Base-by-base conservation (phyloP, 2,329 filamentous ascomycete genomes). In the Alternaria triticina region DNA sequence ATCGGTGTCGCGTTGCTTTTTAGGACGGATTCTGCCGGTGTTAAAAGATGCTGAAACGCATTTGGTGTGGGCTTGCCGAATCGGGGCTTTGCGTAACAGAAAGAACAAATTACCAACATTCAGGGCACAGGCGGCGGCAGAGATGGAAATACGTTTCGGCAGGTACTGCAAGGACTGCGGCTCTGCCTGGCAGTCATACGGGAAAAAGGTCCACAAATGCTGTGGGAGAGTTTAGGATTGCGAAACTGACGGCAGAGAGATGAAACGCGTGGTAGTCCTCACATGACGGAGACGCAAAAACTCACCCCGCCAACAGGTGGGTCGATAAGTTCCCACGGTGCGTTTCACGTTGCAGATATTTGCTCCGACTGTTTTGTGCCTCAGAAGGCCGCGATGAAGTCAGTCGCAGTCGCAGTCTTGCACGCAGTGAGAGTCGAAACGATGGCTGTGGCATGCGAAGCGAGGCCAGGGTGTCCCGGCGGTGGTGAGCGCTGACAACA, bases 271-370 rank as follows among this genome's bases (percentile, higher is more conserved):
- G 40, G 50, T 28, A 47, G 40, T 49, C 57, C 61, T 61, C 70
- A 68, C 63, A 68, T 66, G 70, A 65, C 30, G 56, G 33, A 51
- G 59, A 58, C 27, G 59, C 25, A 27, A 66, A 61, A 63, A 55
- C 63, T 65, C 58, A 63, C 66, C 63, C 62, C 65, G 70, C 62
- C 70, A 65, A 68, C 61, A 40, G 59, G 67, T 68, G 70, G 70
- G 68, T 59, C 68, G 62, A 55, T 33, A 40, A 33, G 45, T 63
- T 45, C 49, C 45, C 57, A 63, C 59, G 56, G 57, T 62, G 61
- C 50, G 67, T 70, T 70, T 70, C 69, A 69, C 52, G 51, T 64
- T 55, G 61, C 59, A 60, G 59, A 62, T 58, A 45, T 61, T 57
- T 66, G 62, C 59, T 51, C 47, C 27, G 54, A 49, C 55, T 64